Evolutionary conservation across 176 grass and related monocot genomes (phyloP), one percentile per base, ranked within the genome.

Genomic region (Aegilops speltoides): DNA sequence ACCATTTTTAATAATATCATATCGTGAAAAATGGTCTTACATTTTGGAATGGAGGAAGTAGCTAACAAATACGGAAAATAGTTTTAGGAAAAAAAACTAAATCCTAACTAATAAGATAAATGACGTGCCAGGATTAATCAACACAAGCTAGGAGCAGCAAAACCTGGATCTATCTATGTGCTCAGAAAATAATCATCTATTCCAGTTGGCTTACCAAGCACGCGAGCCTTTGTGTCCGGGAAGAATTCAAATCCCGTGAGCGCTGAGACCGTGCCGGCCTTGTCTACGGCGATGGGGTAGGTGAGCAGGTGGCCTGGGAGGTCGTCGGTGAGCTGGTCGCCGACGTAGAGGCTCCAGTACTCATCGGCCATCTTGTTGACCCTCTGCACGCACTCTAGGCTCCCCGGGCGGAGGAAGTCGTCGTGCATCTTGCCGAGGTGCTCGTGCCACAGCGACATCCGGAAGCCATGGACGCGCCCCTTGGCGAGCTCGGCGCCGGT

Each of bases 391-490:
- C 93, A 92, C 41, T 89, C 83, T 22, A 69, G 1, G 3, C 85
- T 92, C 3, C 90, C 71, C 0, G 88, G 90, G 16, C 8, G 61
- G 25, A 77, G 83, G 90, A 95, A 95, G 48, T 64, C 66, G 9
- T 86, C 73, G 8, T 92, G 88, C 23, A 79, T 79, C 86, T 84
- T 79, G 17, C 88, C 91, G 22, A 95, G 67, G 68, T 95, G 93
- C 80, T 95, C 90, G 4, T 88, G 88, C 95, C 95, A 95, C 20
- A 97, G 64, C 3, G 89, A 69, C 90, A 94, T 83, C 16, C 92
- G 95, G 73, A 97, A 95, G 28, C 93, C 91, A 8, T 97, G 90
- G 45, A 97, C 81, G 76, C 95, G 92, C 68, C 90, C 91, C 29
- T 37, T 20, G 11, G 69, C 36, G 3, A 11, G 69, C 69, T 72